Evolutionary conservation across 73 alveolate genomes (phyloP).

Genomic region (Uronychia setigera): DNA sequence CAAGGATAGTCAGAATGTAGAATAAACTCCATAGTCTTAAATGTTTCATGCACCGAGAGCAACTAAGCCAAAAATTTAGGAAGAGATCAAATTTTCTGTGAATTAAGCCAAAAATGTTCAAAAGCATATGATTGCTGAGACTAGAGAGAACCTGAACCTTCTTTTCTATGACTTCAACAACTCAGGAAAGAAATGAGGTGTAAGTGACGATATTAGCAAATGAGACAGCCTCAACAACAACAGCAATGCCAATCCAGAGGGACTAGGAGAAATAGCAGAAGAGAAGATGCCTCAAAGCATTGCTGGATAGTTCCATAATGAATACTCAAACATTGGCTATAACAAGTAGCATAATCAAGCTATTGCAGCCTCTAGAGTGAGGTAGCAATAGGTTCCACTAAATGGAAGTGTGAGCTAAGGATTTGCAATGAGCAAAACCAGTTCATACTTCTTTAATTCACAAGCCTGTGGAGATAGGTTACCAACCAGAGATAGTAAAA

Average conservation of each 20-base stretch:
- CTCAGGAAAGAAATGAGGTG: not conserved
- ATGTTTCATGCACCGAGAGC: not conserved
- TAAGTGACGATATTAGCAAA: not conserved
- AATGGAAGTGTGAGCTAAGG: not conserved
- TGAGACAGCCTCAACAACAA: no score
- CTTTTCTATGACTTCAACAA: slow-evolving; percentile 13
- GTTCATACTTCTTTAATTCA: not conserved
- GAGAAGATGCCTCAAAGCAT: not conserved
- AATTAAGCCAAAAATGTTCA: not conserved
- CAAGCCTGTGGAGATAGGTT: not conserved
- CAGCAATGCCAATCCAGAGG: not conserved
- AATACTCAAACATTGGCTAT: not conserved
- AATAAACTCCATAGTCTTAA: not conserved
- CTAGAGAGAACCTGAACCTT: not conserved
- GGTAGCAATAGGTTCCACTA: no score
- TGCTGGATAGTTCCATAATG: not conserved
- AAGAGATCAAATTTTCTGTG: not conserved
- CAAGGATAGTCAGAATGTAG: no score
- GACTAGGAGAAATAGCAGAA: no score
- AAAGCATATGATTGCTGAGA: not conserved
- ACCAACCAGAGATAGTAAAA: not conserved
- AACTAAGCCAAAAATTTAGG: not conserved
- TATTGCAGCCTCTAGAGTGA: no score
- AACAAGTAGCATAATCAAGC: not conserved
- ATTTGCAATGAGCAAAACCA: not conserved